These are phyloP conservation scores for Kodamaea alishanica DNA, from an alignment of 1,139 yeast genomes.

Conservation along the genomic window DNA sequence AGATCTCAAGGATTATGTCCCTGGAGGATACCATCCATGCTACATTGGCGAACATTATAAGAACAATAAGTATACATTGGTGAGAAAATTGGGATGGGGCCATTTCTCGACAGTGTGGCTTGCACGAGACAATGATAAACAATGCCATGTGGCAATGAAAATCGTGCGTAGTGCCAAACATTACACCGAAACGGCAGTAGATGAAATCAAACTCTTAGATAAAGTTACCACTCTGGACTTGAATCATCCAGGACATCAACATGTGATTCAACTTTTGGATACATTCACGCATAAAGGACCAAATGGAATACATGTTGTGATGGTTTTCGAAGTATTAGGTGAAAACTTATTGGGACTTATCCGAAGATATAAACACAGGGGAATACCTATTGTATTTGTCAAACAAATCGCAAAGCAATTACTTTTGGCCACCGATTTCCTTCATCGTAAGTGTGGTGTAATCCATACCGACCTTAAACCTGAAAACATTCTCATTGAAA, in stretches of 20 bases:
- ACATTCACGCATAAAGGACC: slow-evolving; percentile 41
- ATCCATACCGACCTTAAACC: slow-evolving; percentile 46
- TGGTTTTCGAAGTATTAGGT: slow-evolving; percentile 45
- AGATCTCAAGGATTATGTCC: slow-evolving; percentile 33
- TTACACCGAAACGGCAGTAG: slow-evolving; percentile 42
- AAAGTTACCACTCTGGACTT: slow-evolving; percentile 28
- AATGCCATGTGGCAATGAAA: slow-evolving; percentile 41
- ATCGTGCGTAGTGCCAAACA: slow-evolving; percentile 38
- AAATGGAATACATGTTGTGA: slow-evolving; percentile 41
- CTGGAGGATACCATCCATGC: slow-evolving; percentile 45
- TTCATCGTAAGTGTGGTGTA: slow-evolving; percentile 40
- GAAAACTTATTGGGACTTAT: slow-evolving; percentile 40
- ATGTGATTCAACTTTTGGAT: slow-evolving; percentile 40
- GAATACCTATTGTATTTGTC: slow-evolving; percentile 35
- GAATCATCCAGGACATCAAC: slow-evolving; percentile 37
- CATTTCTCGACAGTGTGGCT: slow-evolving; percentile 52
- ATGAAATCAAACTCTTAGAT: slow-evolving; percentile 37
- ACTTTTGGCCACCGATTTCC: slow-evolving; percentile 36
- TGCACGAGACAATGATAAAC: slow-evolving; percentile 36
- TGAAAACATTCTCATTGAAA: slow-evolving; percentile 41
- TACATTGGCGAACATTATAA: slow-evolving; percentile 37
- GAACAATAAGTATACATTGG: slow-evolving; percentile 32
- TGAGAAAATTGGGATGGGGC: slow-evolving; percentile 48
- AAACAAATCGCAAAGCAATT: slow-evolving; percentile 39
- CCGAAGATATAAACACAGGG: slow-evolving; percentile 37